These are phyloP conservation scores for Spergularia bocconei DNA, from an alignment of 148 eudicot species.

Conservation along the genomic window DNA sequence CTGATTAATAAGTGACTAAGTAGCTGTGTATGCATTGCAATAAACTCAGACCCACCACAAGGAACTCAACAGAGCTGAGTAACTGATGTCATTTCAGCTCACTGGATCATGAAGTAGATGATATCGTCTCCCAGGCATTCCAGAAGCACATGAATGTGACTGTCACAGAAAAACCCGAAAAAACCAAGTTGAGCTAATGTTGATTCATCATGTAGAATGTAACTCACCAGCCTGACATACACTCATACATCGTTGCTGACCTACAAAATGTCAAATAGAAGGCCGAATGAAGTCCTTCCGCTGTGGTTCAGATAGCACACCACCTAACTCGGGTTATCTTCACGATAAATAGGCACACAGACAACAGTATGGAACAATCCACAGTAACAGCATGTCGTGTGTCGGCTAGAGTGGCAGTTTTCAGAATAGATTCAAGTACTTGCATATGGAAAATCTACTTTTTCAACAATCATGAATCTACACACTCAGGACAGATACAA, in stretches of 20 bases:
- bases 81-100: neutral
- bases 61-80: neutral
- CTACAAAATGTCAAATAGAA: neutral
- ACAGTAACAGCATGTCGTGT: too few species aligned
- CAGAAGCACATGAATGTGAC: slow-evolving; percentile 5
- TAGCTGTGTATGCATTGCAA: neutral
- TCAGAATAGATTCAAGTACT: too few species aligned
- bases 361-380: too few species aligned
- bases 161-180: neutral
- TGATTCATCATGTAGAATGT: neutral
- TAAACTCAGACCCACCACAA: slow-evolving; percentile 24
- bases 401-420: too few species aligned
- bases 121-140: neutral
- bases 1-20: neutral
- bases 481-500: neutral
- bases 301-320: slow-evolving; percentile 4
- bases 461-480: neutral
- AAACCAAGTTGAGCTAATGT: neutral
- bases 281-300: neutral
- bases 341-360: neutral
- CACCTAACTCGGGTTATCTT: neutral
- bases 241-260: neutral
- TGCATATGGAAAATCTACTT: too few species aligned
- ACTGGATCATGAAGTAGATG: neutral
- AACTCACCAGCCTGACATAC: neutral